Percentiles rank a stretch among this genome's conserved stretches.
These are phyloP conservation scores for Irpex sp. DNA, from an alignment of 1,284 basidiomycete genomes.

Conservation along the genomic window DNA sequence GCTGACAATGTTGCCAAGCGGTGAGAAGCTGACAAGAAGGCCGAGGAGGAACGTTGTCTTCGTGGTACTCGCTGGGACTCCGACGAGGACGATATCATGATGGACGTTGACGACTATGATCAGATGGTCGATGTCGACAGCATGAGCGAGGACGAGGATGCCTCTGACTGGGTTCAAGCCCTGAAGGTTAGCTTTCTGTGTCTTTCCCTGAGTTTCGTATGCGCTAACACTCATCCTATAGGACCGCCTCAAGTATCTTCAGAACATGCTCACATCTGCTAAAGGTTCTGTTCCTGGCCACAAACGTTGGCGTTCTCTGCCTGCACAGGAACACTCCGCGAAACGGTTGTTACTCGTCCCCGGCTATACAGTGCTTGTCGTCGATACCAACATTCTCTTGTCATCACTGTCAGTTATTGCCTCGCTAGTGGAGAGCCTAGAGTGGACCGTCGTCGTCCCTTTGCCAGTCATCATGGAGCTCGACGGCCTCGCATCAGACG, in stretches of 20 bases:
- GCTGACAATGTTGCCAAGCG: constrained; percentile 66
- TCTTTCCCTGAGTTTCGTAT: constrained; percentile 5
- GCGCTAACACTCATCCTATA: constrained; percentile 21
- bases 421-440: constrained; percentile 72
- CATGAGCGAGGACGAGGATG: constrained; percentile 52
- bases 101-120: constrained; percentile 58
- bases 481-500: constrained; percentile 86
- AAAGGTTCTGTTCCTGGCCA: constrained; percentile 25
- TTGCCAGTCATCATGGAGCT: constrained; percentile 95
- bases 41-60: constrained; percentile 63
- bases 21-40: constrained; percentile 63
- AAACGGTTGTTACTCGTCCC: constrained; percentile 58
- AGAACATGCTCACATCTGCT: constrained; percentile 47
- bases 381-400: constrained; percentile 93
- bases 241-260: constrained; percentile 65
- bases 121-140: constrained; percentile 32
- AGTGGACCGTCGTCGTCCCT: constrained; percentile 89
- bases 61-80: constrained; percentile 57
- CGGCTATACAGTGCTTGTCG: constrained; percentile 86
- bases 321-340: constrained; percentile 23
- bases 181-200: constrained; percentile 54
- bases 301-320: no score
- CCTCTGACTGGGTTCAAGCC: constrained; percentile 68
- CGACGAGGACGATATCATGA: constrained; percentile 54
- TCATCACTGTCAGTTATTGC: constrained; percentile 71